These are phyloP conservation scores for Haplosporangium gracile DNA, from an alignment of 192 early-diverging fungal genomes.

Conservation along the genomic window DNA sequence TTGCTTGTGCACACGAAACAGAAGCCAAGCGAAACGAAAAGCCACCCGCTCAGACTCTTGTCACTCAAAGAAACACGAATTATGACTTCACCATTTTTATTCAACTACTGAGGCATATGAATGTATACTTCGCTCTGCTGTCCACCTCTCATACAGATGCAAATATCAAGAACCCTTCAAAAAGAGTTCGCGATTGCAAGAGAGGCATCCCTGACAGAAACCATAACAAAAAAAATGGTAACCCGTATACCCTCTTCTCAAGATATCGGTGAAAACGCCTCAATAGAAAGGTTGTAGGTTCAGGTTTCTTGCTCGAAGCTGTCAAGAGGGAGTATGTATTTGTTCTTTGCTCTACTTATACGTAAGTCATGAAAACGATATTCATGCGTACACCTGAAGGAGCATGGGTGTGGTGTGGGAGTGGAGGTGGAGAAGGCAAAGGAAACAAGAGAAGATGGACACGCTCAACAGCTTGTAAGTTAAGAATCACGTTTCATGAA, in stretches of 20 bases:
- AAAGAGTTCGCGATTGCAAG: too few relatives aligned
- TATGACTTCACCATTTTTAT: neutral
- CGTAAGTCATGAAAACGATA: slow-evolving; percentile 53
- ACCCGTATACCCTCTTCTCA: too few relatives aligned
- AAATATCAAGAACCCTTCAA: too few relatives aligned
- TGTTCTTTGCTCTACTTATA: slow-evolving; percentile 56
- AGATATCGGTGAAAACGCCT: too few relatives aligned
- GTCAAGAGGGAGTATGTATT: neutral
- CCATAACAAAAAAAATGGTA: too few relatives aligned
- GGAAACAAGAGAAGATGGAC: neutral
- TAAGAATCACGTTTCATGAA: neutral
- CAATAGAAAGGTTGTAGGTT: neutral
- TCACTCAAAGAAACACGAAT: neutral
- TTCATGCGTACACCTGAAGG: slow-evolving; percentile 55
- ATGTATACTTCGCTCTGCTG: too few relatives aligned
- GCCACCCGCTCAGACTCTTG: neutral
- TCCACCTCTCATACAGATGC: too few relatives aligned
- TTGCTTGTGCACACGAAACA: neutral
- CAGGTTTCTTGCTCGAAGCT: neutral
- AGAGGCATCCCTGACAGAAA: too few relatives aligned
- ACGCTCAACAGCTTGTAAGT: neutral
- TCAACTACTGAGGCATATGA: too few relatives aligned
- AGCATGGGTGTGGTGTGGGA: slow-evolving; percentile 16
- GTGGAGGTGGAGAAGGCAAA: neutral
- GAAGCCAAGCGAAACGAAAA: neutral